Conservation (phyloP, 345 rosid species). For the Rhodamnia argentea region DNA sequence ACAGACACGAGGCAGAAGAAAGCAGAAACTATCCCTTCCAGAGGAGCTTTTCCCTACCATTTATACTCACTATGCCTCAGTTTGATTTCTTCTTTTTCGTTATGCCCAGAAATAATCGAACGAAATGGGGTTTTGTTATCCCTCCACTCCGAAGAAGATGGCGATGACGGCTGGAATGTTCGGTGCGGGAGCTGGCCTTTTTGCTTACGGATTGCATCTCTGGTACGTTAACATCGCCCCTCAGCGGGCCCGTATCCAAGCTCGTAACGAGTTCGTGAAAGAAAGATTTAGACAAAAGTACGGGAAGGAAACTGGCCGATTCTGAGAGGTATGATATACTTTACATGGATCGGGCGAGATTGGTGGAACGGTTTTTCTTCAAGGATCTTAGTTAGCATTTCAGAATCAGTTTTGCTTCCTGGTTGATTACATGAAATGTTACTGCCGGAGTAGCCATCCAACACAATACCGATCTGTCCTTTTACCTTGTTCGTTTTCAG, state of each 20-base stretch:
- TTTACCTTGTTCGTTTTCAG: not conserved
- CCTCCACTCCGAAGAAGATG: constrained; percentile 52
- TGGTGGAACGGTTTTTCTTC: not conserved
- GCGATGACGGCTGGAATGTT: constrained; percentile 58
- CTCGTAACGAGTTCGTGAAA: constrained; percentile 64
- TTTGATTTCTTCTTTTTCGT: not conserved
- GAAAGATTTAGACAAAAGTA: constrained; percentile 45
- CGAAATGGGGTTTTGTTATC: constrained; percentile 47
- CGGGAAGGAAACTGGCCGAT: constrained; percentile 11
- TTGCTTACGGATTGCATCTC: constrained; percentile 34
- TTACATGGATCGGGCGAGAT: not conserved
- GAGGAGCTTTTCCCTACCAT: not conserved
- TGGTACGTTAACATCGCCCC: constrained; percentile 50
- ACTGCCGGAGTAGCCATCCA: not conserved
- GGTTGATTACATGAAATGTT: not conserved
- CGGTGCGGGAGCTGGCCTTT: constrained; percentile 38
- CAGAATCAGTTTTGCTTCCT: not conserved
- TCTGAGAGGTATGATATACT: not conserved
- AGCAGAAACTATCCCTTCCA: not conserved
- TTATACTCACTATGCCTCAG: not conserved
- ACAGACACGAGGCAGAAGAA: not conserved
- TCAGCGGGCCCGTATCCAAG: constrained; percentile 73
- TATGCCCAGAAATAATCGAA: not conserved
- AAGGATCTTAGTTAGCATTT: not conserved
- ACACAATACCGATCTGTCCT: not conserved